Evolutionary conservation across 352 stramenopile species (phyloP), one percentile per base, ranked within the genome.

Genomic region (Thalassiosira ordinaria): DNA sequence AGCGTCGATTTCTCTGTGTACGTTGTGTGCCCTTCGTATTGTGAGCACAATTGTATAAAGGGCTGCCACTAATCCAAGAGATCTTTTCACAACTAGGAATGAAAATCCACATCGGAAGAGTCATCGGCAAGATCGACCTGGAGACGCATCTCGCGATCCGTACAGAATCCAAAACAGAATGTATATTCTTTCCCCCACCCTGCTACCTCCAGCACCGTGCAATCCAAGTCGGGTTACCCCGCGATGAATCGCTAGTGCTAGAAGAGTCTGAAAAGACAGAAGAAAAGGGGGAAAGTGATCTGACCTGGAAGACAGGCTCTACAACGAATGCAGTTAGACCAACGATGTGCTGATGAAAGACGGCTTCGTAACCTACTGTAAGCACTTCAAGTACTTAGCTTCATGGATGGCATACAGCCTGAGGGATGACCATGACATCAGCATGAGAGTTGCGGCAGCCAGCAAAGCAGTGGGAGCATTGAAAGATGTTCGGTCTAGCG

Each of bases 111-210:
- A 56, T 76, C 9, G 66, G 65, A 18, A 20, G 31, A 26, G 7
- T 56, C 57, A 33, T 18, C 20, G 1, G 35, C 0, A 52, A 5
- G 16, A 53, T 1, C 5, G 13, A 53, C 1, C 3, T 16, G 27
- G 20, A 27, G 20, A 24, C 6, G 24, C 4, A 27, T 29, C 6
- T 13, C 35, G 35, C 6, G 13, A 44, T 44, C 6, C 13, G 35
- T 44, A 51, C 26, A 44, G n/a, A 3, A 27, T 74, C 57, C 0
- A 82, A 82, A 65, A 82, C 74, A 14, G 65, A 82, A 66, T 71
- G 57, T 27, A 46, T 77, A 0, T 72, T 65, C 24, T 72, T 66
- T n/a, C 44, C 52, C 1, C 47, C 59, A 22, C 53, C 52, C 0
- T 2, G 13, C 22, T 56, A 46, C 31, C 70, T 61, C 44, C 27